These are phyloP conservation scores for Cladorrhinum samala DNA, from an alignment of 495 filamentous ascomycete species.

Conservation along the genomic window DNA sequence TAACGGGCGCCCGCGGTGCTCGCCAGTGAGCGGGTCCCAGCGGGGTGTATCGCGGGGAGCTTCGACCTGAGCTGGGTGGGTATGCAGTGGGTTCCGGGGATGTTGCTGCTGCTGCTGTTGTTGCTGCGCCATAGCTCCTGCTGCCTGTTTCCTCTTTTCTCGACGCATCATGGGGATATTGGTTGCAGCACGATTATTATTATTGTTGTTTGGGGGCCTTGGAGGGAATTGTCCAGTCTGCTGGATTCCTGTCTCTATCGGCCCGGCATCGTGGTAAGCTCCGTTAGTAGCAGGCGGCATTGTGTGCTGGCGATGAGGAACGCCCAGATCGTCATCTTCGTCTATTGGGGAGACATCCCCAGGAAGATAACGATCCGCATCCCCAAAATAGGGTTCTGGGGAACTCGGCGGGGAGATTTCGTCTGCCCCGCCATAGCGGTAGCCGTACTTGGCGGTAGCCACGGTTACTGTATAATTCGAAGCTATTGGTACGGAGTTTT, in stretches of 20 bases:
- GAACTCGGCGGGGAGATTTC: constrained; percentile 46
- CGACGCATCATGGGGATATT: constrained; percentile 48
- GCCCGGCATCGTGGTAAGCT: not conserved
- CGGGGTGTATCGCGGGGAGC: constrained; percentile 26
- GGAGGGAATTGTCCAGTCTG: constrained; percentile 6
- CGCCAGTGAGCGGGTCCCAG: constrained; percentile 48
- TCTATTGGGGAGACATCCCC: constrained; percentile 50
- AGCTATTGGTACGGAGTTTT: constrained; percentile 14
- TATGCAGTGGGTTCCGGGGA: too few species aligned
- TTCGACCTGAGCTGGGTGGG: not conserved
- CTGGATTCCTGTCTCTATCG: not conserved
- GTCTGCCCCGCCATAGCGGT: constrained; percentile 28
- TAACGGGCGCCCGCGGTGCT: constrained; percentile 41
- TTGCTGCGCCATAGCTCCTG: constrained; percentile 18
- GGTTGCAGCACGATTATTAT: constrained; percentile 16
- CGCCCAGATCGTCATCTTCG: constrained; percentile 26
- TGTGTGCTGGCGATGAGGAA: not conserved
- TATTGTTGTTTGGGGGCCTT: constrained; percentile 13
- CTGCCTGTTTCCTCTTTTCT: constrained; percentile 39
- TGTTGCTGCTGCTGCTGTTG: too few species aligned
- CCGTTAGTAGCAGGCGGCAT: not conserved
- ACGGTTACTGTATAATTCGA: constrained; percentile 29
- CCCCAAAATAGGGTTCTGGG: constrained; percentile 30
- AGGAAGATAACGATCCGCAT: constrained; percentile 19
- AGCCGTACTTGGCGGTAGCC: constrained; percentile 22